Conservation (phyloP, 1,139 yeast species). For the Taiozyma onychis region DNA sequence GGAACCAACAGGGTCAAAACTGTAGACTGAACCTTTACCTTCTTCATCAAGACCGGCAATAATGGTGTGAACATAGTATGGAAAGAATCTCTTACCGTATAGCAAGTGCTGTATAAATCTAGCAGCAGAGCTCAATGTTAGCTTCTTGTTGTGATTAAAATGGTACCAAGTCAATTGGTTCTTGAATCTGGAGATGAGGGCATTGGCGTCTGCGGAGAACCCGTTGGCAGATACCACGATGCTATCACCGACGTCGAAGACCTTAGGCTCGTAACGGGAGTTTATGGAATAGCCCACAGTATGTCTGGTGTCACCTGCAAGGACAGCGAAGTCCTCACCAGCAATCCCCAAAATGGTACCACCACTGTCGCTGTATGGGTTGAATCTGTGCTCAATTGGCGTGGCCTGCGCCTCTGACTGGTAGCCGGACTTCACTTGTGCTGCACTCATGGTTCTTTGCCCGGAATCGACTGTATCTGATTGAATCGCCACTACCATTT, state of each 20-base stretch:
- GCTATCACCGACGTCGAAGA: conserved; percentile 85
- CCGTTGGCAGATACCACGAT: conserved; percentile 91
- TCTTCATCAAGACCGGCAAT: conserved; percentile 93
- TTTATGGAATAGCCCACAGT: conserved; percentile 92
- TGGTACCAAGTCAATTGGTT: conserved; percentile 91
- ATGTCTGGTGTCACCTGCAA: conserved; percentile 98
- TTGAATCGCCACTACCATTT: neutral
- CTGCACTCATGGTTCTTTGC: conserved; percentile 5
- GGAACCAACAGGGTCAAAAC: conserved; percentile 97
- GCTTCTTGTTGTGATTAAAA: conserved; percentile 74
- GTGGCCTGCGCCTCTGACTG: conserved; percentile 44
- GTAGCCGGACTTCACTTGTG: conserved; percentile 58
- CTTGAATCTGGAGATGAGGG: conserved; percentile 70
- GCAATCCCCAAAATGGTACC: conserved; percentile 98
- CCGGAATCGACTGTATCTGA: neutral
- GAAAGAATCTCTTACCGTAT: conserved; percentile 93
- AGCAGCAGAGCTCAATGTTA: conserved; percentile 73
- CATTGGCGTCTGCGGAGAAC: conserved; percentile 91
- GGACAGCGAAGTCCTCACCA: conserved; percentile 92
- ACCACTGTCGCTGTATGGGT: conserved; percentile 95
- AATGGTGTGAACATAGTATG: conserved; percentile 92
- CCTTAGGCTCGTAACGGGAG: conserved; percentile 88
- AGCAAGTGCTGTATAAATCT: conserved; percentile 85
- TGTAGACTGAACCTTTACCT: conserved; percentile 91
- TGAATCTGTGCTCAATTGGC: conserved; percentile 91